Evolutionary conservation across 2,329 filamentous ascomycete species (phyloP), one percentile per base, ranked within the genome.

Genomic region (Blumeriella jaapii): DNA sequence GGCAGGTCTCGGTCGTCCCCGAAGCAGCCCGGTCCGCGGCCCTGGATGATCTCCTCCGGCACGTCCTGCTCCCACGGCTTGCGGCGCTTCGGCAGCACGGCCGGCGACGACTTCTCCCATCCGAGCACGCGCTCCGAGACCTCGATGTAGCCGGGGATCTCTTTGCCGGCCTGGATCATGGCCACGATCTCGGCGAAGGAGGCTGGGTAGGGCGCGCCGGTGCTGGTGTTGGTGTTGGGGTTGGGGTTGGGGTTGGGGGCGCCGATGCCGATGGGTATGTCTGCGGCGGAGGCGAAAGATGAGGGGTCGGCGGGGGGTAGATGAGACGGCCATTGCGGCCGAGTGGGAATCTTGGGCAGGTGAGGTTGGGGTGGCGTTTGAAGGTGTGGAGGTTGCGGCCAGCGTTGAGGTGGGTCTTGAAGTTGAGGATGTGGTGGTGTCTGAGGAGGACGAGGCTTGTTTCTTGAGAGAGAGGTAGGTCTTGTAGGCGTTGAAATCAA

Each of bases 161-260:
- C 78, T 49, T 84, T 76, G 34, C 85, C 85, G 17, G 75, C 78
- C 15, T 83, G 82, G 35, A 95, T 82, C 36, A 93, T 71, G 51
- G 84, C 80, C 36, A 93, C 78, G 42, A 95, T 85, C 46, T 89
- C 77, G 6, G 82, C 79, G 57, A 95, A 94, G 1, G 76, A 79
- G 31, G 77, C 78, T 3, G 86, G 86, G 50, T 93, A 93, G 1
- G 74, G 71, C 23, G 84, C 80, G 29, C 71, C 65, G 14, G 29
- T 27, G 17, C n/a, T n/a, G n/a, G n/a, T n/a, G n/a, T n/a, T n/a
- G n/a, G n/a, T n/a, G n/a, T n/a, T n/a, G n/a, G n/a, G n/a, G n/a
- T n/a, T n/a, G n/a, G n/a, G n/a, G n/a, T n/a, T n/a, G n/a, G n/a
- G n/a, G n/a, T n/a, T n/a, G n/a, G n/a, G n/a, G n/a, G n/a, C n/a